Evolutionary conservation across 23 red algal species (phyloP), one percentile per base, ranked within the genome.

Genomic region (Gracilaria vermiculophylla): DNA sequence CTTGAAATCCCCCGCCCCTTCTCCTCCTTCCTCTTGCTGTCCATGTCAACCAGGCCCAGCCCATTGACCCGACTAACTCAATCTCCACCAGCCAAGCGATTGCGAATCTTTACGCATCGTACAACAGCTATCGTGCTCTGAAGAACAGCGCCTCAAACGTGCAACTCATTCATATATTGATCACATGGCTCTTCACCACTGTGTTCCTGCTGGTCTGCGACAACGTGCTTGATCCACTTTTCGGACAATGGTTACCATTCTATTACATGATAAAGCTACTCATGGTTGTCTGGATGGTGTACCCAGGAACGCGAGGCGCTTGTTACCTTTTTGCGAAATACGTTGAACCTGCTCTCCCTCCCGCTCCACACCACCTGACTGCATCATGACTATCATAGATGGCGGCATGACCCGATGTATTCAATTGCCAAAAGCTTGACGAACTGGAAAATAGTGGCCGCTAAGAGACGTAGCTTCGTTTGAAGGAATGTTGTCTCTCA

Each of bases 51-150:
- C n/a, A n/a, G n/a, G n/a, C n/a, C n/a, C n/a, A n/a, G n/a, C n/a
- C n/a, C n/a, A n/a, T n/a, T n/a, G n/a, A n/a, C n/a, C n/a, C n/a
- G n/a, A n/a, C n/a, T n/a, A n/a, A n/a, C n/a, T n/a, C 50, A 9
- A 8, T 57, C 75, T 5, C 19, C 35, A 41, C 41, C 66, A 83
- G 81, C 43, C 21, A 61, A 19, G 42, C 39, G 47, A 33, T 96
- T 31, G 94, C 86, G 39, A 60, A 81, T 49, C 58, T 91, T 6
- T 96, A 96, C 43, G 80, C 94, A 3, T 88, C 87, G 31, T 96
- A 96, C 53, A 69, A 54, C 13, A 85, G 86, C 27, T 96, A 88
- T 83, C 81, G 83, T 41, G 83, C 94, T 19, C 76, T 96, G 42
- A 91, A 92, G 65, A 57, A 62, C 27, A 82, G 77, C 53, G 70